Evolutionary conservation across 1,284 basidiomycete species (phyloP), one percentile per base, ranked within the genome.

Genomic region (Cutaneotrichosporon sp.): DNA sequence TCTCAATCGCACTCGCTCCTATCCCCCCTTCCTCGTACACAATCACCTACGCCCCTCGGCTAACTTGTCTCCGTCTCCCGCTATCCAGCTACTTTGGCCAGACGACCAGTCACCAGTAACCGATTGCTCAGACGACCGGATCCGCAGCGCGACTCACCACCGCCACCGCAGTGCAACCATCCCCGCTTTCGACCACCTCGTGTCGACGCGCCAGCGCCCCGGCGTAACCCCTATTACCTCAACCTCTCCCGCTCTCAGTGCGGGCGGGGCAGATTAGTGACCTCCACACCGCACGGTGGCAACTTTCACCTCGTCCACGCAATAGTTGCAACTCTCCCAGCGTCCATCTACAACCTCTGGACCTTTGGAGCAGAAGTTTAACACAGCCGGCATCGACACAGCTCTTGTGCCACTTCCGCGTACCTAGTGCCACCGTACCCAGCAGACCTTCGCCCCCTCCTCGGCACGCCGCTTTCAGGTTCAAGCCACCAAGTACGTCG

Each of bases 41-140:
- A 36, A 13, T 9, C 34, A 36, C 22, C 49, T 16, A 16, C 49
- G 13, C 1, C 30, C 22, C 30, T 30, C 22, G 11, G 13, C 22
- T 11, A 18, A 5, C 47, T 7, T 22, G 16, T 21, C 22, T 22
- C 49, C 30, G 22, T 5, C 21, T 31, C 21, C 16, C 49, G 6
- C 47, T 30, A 11, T 51, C 30, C 14, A 51, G 21, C 30, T 51
- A 13, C 49, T 6, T 6, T 6, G 47, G 49, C 42, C 18, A 46
- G 16, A 46, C 42, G 49, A 26, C 49, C 21, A 18, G 46, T 21
- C 21, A 18, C 46, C 16, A 47, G 49, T 30, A 51, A 16, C 30
- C 49, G 21, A 31, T 31, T 51, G 49, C 49, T 51, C 49, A 51
- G 49, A 46, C 42, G 42, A 46, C 42, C 49, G 49, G 49, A 51